Base-by-base conservation (phyloP, 192 early-diverging fungal species). In the Podila verticillata region DNA sequence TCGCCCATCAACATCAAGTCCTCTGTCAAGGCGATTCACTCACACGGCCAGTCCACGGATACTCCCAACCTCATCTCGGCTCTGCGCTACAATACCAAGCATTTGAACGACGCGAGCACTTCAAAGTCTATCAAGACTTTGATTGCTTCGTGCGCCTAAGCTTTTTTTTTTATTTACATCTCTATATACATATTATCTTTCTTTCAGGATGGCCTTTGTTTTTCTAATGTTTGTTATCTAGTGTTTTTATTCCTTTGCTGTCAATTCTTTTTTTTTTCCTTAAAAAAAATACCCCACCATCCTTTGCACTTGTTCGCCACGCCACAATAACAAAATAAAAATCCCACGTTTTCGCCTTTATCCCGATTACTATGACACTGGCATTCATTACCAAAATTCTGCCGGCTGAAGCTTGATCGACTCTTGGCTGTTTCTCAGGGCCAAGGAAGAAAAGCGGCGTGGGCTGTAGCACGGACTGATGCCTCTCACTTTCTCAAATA, bases 41-140 rank as follows among this genome's bases (percentile, higher is more conserved):
- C 74, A n/a, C 71, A 74, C 65, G 93, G 90, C 26, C 87, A 90
- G 36, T 65, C 85, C 28, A 75, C 58, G 60, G 79, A 83, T 58
- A 81, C 80, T 5, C 79, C 90, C 31, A 89, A 87, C 63, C 84
- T 96, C 31, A 79, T 95, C 35, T 93, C 93, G 70, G 86, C 92
- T 10, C 73, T 96, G 64, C 84, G 90, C 68, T 95, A 91, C 72
- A 91, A 92, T 44, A 93, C 92, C 20, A 88, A 93, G 61, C 93
- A 96, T 78, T 82, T 96, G 29, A 95, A 95, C 74, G 90, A 93
- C 63, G 90, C 94, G 28, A 71, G 86, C 1, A 96, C 94, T 9
- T 93, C 95, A 47, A 94, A 93, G 78, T 65, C 78, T 51, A 82
- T 89, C 75, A 92, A 91, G 65, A 78, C 71, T 22, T 34, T 90